These are phyloP conservation scores for Aspergillus texensis DNA, from an alignment of 2,329 filamentous ascomycete genomes.

Conservation along the genomic window DNA sequence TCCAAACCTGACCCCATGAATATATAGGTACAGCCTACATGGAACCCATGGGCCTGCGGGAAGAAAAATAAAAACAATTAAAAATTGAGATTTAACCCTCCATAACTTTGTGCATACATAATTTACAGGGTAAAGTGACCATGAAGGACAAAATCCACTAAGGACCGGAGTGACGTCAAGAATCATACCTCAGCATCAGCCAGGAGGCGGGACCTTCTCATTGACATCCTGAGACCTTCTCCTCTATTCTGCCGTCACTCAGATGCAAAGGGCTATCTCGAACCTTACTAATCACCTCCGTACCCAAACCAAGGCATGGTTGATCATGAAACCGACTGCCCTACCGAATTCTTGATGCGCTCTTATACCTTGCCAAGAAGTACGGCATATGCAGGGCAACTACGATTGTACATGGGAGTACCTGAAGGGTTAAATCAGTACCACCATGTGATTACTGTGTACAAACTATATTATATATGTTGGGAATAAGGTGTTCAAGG, in stretches of 20 bases:
- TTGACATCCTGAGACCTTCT: neutral
- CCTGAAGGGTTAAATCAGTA: no score
- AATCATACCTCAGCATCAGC: neutral
- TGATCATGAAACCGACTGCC: no score
- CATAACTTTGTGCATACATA: neutral
- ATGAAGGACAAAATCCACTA: neutral
- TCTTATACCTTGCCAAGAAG: neutral
- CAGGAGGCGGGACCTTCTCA: neutral
- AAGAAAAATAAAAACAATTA: neutral
- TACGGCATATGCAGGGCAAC: neutral
- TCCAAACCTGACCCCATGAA: neutral
- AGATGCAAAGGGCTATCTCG: neutral
- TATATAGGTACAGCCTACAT: neutral
- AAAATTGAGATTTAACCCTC: neutral
- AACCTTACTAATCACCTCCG: neutral
- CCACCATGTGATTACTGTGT: no score
- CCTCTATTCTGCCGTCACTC: neutral
- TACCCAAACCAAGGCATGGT: neutral
- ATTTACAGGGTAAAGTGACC: neutral
- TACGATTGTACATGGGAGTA: neutral
- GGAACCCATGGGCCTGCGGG: neutral
- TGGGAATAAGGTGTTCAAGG: no score
- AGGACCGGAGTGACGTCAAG: neutral
- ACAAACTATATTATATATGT: no score
- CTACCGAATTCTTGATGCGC: no score